Conservation (phyloP, 2,329 filamentous ascomycete genomes). For the Fusarium sp. region DNA sequence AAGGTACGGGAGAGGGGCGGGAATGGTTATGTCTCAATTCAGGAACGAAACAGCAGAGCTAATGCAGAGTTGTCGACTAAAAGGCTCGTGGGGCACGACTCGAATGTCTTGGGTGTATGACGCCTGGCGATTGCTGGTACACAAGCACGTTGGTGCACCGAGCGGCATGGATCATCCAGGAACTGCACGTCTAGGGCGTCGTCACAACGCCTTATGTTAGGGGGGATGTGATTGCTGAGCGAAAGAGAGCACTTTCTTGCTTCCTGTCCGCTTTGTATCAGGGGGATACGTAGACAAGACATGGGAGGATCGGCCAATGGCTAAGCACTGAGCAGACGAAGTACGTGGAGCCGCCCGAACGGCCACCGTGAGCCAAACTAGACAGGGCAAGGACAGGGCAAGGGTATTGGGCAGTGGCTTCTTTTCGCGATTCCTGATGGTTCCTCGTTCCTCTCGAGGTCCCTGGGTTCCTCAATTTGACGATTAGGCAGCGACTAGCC, state of each 20-base stretch:
- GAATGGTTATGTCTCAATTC: conserved; percentile 56
- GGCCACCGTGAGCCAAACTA: conserved; percentile 40
- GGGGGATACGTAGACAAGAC: conserved; percentile 28
- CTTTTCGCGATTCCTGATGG: conserved; percentile 31
- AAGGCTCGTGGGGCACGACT: conserved; percentile 41
- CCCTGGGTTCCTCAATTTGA: conserved; percentile 33
- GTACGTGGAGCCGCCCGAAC: conserved; percentile 39
- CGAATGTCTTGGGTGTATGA: conserved; percentile 42
- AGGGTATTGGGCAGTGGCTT: conserved; percentile 40
- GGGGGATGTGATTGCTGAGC: conserved; percentile 43
- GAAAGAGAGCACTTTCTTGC: conserved; percentile 33
- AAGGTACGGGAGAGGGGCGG: conserved; percentile 45
- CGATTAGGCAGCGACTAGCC: conserved; percentile 45
- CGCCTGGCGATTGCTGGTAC: conserved; percentile 39
- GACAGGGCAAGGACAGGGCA: conserved; percentile 37
- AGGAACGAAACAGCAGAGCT: conserved; percentile 51
- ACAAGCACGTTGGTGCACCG: conserved; percentile 35
- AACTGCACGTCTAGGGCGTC: conserved; percentile 41
- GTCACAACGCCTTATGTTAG: conserved; percentile 42
- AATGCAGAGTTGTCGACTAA: conserved; percentile 38
- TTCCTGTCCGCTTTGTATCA: conserved; percentile 22
- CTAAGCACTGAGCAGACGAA: conserved; percentile 30
- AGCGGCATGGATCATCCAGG: conserved; percentile 42
- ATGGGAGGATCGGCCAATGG: conserved; percentile 42
- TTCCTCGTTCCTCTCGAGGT: conserved; percentile 22